Percentiles rank a stretch among this genome's conserved stretches.
phyloP scores from a whole-genome alignment of 495 filamentous ascomycete genomes.

The Talaromyces wortmannii region DNA sequence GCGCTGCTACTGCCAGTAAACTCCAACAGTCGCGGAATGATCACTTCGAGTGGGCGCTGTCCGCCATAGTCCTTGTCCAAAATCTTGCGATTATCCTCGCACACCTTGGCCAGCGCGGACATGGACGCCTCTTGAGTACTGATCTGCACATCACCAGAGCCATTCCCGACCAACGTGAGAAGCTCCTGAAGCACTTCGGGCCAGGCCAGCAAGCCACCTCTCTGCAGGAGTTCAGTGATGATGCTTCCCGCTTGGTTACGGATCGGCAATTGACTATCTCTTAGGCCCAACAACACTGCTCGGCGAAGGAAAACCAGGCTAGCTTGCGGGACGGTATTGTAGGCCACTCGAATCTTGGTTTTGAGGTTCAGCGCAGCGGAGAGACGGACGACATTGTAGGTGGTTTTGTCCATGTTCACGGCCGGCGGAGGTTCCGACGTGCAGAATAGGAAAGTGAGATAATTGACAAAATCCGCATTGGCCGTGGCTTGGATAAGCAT shows the following conservation, averaged over 20 bases:
- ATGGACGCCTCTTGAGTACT: slow-evolving; percentile 88
- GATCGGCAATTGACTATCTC: slow-evolving; percentile 76
- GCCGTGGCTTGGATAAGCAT: slow-evolving; percentile 90
- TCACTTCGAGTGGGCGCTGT: slow-evolving; percentile 76
- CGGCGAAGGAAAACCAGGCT: slow-evolving; percentile 72
- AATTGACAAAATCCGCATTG: slow-evolving; percentile 94
- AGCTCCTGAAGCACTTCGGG: slow-evolving; percentile 82
- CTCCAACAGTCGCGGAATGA: slow-evolving; percentile 86
- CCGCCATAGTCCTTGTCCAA: slow-evolving; percentile 82
- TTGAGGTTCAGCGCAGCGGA: slow-evolving; percentile 92
- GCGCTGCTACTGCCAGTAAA: slow-evolving; percentile 68
- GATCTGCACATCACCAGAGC: slow-evolving; percentile 54
- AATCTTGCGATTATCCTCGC: slow-evolving; percentile 86
- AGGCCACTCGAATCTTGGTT: slow-evolving; percentile 72
- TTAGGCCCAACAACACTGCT: slow-evolving; percentile 67
- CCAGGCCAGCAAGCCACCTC: slow-evolving; percentile 84
- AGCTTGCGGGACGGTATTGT: slow-evolving; percentile 60
- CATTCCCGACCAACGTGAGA: slow-evolving; percentile 66
- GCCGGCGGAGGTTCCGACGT: slow-evolving; percentile 53
- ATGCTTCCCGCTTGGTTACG: slow-evolving; percentile 86
- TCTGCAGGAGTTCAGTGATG: slow-evolving; percentile 85
- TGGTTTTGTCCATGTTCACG: slow-evolving; percentile 47
- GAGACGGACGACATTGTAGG: slow-evolving; percentile 69
- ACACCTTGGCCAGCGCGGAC: slow-evolving; percentile 87
- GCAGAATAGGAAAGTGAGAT: slow-evolving; percentile 85